Evolutionary conservation across 2,329 filamentous ascomycete species (phyloP), one percentile per base, ranked within the genome.

Genomic region (Pyrenochaeta sp.): DNA sequence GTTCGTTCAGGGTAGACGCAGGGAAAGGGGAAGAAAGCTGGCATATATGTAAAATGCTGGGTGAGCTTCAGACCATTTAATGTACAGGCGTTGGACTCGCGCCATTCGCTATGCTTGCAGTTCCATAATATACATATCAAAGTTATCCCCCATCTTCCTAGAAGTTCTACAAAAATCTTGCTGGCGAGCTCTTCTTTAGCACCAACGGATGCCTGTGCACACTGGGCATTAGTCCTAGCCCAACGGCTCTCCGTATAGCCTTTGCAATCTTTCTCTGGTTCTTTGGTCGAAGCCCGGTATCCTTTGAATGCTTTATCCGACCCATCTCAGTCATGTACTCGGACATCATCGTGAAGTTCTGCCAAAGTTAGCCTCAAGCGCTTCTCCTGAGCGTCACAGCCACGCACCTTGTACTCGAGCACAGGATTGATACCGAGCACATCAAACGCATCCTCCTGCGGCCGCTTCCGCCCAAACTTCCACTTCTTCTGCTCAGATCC

Each of bases 201-300:
- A 74, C 71, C 55, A 74, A 41, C 3, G 95, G 95, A 78, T 99
- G 95, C 62, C 83, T 82, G 79, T 99, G 91, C 49, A 96, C 89
- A 74, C 89, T 96, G 20, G 95, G 95, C 84, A 98, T 92, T 56
- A 98, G 81, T 14, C 95, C 95, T 71, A 97, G 84, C 1, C 93
- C 95, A 67, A 98, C 89, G 17, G 91, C 89, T 66, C 95, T 85
- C 62, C 95, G 83, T 67, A 99, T 90, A 47, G 96, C 94, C 82
- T 96, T 97, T 58, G 94, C 90, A 72, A 99, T 87, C 79, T 90
- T 92, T 64, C 95, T 85, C 81, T 99, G 95, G 81, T 98, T 98
- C 62, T 91, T 89, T 2, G 90, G 90, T 51, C 91, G 85, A 56
- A 99, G 81, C 12, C 91, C 92, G 0, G 93, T 98, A 20, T 88